These are phyloP conservation scores for Gremmenia infestans DNA, from an alignment of 2,329 filamentous ascomycete genomes.

Conservation along the genomic window DNA sequence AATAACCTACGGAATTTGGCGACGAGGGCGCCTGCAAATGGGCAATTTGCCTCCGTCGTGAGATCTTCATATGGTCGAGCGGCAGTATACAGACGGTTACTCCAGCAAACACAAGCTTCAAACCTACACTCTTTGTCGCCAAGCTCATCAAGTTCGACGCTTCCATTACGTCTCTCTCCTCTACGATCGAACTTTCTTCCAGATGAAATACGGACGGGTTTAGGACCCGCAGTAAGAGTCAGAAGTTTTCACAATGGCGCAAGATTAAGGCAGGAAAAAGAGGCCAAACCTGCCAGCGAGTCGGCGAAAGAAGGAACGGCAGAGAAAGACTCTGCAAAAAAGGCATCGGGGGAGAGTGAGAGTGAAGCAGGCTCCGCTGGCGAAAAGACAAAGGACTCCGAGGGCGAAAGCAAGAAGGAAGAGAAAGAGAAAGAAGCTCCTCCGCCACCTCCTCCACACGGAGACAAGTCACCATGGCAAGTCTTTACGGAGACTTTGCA, in stretches of 20 bases:
- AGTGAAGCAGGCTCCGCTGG: constrained; percentile 16
- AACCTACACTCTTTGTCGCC: constrained; percentile 24
- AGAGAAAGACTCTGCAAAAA: constrained; percentile 21
- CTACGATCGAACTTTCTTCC: constrained; percentile 36
- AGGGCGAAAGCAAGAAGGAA: constrained; percentile 38
- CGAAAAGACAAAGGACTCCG: constrained; percentile 25
- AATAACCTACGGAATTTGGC: constrained; percentile 27
- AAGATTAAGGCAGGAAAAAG: constrained; percentile 25
- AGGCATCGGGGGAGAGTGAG: constrained; percentile 17
- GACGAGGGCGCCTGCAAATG: constrained; percentile 23
- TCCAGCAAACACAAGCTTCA: constrained; percentile 30
- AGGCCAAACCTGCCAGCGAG: constrained; percentile 18
- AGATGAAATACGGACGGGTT: constrained; percentile 21
- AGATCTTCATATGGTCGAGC: constrained; percentile 29
- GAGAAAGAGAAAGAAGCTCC: constrained; percentile 58
- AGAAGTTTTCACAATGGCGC: constrained; percentile 24
- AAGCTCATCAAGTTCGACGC: constrained; percentile 32
- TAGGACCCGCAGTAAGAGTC: constrained; percentile 7
- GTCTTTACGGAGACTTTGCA: constrained; percentile 97
- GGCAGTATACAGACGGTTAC: constrained; percentile 31
- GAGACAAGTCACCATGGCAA: constrained; percentile 97
- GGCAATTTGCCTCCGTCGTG: constrained; percentile 27
- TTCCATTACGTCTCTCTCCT: constrained; percentile 35
- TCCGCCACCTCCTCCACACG: constrained; percentile 89
- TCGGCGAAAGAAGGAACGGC: constrained; percentile 13